Conservation (phyloP, 2,329 filamentous ascomycete species). For the Xylariomycetidae sp. region DNA sequence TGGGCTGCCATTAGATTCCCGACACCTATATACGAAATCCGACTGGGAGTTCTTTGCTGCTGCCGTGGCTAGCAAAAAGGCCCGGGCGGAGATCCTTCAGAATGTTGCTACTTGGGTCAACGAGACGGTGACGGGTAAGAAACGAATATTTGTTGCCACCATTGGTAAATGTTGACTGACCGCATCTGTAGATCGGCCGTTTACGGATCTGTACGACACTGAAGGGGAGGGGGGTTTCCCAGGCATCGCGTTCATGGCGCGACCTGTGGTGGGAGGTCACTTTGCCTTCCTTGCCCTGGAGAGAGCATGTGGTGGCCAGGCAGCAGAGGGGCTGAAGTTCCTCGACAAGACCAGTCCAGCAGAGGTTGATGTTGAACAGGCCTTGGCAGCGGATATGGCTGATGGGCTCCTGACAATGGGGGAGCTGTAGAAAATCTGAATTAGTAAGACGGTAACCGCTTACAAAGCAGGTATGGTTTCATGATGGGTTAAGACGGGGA, state of each 20-base stretch:
- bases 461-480: too few relatives aligned
- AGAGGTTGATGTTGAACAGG: constrained; percentile 30
- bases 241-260: constrained; percentile 69
- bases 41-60: constrained; percentile 92
- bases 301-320: constrained; percentile 69
- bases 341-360: constrained; percentile 34
- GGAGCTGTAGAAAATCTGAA: constrained; percentile 22
- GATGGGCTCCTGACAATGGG: constrained; percentile 15
- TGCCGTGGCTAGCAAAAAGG: constrained; percentile 65
- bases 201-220: constrained; percentile 80
- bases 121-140: constrained; percentile 64
- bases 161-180: constrained; percentile 38
- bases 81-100: constrained; percentile 67
- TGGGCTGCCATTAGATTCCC: constrained; percentile 75
- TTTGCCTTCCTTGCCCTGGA: constrained; percentile 82
- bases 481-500: too few relatives aligned
- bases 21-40: constrained; percentile 81
- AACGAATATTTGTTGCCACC: constrained; percentile 2
- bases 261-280: constrained; percentile 80
- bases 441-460: too few relatives aligned
- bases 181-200: constrained; percentile 53
- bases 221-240: constrained; percentile 73
- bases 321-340: constrained; percentile 52
- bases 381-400: constrained; percentile 20
- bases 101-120: constrained; percentile 78